Evolutionary conservation across 2,329 filamentous ascomycete species (phyloP), one percentile per base, ranked within the genome.

Genomic region (Cyphellophora attinorum): DNA sequence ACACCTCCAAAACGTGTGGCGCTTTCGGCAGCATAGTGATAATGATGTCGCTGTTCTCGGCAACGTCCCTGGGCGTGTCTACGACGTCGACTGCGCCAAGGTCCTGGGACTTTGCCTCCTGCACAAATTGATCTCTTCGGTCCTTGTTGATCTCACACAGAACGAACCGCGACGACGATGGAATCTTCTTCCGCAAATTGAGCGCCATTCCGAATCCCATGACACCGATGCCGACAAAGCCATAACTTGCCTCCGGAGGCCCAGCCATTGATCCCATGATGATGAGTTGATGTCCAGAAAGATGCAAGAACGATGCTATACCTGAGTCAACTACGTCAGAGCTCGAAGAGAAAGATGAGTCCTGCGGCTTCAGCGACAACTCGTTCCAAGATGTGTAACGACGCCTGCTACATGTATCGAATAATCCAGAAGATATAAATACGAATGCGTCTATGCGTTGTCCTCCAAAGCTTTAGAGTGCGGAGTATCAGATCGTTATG

Each of bases 1-100:
- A 72, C 12, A 71, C 67, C 11, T 59, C 52, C 34, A 59, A 59
- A 15, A 70, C 67, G 38, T 72, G 68, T 5, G 56, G 53, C 16
- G 67, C 68, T 54, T 71, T 66, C 0, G 69, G 69, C 6, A 72
- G 59, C 64, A 71, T 71, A 8, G 66, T 67, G 19, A 73, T 49
- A 15, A 72, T 58, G 5, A 67, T 57, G 19, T 67, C 57, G 6
- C 61, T 55, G 42, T 34, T 47, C 37, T 60, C 50, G 3, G 55
- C 49, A 6, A 60, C 58, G 29, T 63, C 53, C 29, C 49, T 57
- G 6, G 58, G 60, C 21, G 51, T 59, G 5, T 42, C 35, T 5
- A 60, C 44, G 4, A 56, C 40, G 31, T 57, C 45, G 1, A 65
- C 53, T 2, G 52, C 49, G 0, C 58, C 59, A n/a, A n/a, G n/a